phyloP scores from a whole-genome alignment of 805 yeast genomes.

The Candida coleopterorum region DNA sequence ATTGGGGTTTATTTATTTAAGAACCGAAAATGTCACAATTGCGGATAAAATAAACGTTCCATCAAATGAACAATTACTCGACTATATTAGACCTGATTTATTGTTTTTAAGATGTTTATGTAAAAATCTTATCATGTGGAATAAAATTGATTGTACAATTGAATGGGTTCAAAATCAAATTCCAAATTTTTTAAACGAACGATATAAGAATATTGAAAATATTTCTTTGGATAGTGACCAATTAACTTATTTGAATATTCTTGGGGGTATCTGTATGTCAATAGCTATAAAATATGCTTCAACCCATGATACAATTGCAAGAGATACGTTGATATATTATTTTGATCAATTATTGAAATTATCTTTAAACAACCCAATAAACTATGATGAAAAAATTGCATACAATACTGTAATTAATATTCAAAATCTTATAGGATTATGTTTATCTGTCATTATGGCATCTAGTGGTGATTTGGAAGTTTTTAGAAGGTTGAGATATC shows the following conservation, averaged over 20 bases:
- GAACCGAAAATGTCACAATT: conserved; percentile 53
- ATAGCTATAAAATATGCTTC: conserved; percentile 78
- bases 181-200: conserved; percentile 41
- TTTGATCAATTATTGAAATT: conserved; percentile 46
- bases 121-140: conserved; percentile 69
- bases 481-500: conserved; percentile 63
- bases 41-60: conserved; percentile 64
- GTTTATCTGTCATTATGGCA: conserved; percentile 74
- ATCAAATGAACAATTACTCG: conserved; percentile 50
- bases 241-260: conserved; percentile 54
- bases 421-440: conserved; percentile 56
- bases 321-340: conserved; percentile 50
- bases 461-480: conserved; percentile 86
- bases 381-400: conserved; percentile 57
- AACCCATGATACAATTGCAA: conserved; percentile 48
- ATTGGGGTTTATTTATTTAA: conserved; percentile 66
- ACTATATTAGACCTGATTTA: conserved; percentile 76
- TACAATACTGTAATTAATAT: conserved; percentile 49
- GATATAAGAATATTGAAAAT: conserved; percentile 18
- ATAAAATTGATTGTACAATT: conserved; percentile 41
- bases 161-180: conserved; percentile 58
- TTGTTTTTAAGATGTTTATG: conserved; percentile 62
- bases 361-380: conserved; percentile 21
- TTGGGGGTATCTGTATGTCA: conserved; percentile 73
- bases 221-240: conserved; percentile 51